These are phyloP conservation scores for Candida quercuum DNA, from an alignment of 805 yeast genomes.

Conservation along the genomic window DNA sequence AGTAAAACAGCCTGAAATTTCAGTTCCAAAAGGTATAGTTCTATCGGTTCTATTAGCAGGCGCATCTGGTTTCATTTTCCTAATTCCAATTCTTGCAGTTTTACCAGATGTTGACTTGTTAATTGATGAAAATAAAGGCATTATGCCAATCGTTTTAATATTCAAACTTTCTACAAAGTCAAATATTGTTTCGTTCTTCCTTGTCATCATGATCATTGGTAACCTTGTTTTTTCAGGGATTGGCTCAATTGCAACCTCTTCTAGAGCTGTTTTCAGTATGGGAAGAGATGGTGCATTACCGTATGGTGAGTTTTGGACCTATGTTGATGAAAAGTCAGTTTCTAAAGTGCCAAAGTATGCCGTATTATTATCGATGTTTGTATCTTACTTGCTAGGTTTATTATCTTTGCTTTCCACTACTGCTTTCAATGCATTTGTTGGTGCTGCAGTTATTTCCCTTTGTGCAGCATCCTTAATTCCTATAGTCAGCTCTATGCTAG, in stretches of 20 bases:
- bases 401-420: slow-evolving; percentile 65
- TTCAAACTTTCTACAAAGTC: slow-evolving; percentile 70
- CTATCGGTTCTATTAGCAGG: slow-evolving; percentile 60
- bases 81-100: slow-evolving; percentile 65
- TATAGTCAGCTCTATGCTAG: slow-evolving; percentile 53
- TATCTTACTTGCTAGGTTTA: slow-evolving; percentile 54
- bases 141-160: slow-evolving; percentile 74
- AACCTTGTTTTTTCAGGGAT: slow-evolving; percentile 72
- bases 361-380: slow-evolving; percentile 54
- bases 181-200: slow-evolving; percentile 58
- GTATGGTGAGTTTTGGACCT: slow-evolving; percentile 54
- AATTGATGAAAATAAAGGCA: slow-evolving; percentile 56
- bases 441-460: slow-evolving; percentile 71
- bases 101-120: slow-evolving; percentile 58
- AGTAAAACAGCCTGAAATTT: slow-evolving; percentile 67
- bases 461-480: slow-evolving; percentile 78
- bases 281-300: slow-evolving; percentile 84
- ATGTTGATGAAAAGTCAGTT: slow-evolving; percentile 50
- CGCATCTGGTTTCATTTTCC: slow-evolving; percentile 64
- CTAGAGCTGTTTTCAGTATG: slow-evolving; percentile 76
- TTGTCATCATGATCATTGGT: slow-evolving; percentile 61
- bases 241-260: slow-evolving; percentile 75
- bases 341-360: slow-evolving; percentile 69
- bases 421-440: slow-evolving; percentile 80
- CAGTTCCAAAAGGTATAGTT: slow-evolving; percentile 69